Base-by-base conservation (phyloP, 2,329 filamentous ascomycete species). In the Neonectria coccinea region DNA sequence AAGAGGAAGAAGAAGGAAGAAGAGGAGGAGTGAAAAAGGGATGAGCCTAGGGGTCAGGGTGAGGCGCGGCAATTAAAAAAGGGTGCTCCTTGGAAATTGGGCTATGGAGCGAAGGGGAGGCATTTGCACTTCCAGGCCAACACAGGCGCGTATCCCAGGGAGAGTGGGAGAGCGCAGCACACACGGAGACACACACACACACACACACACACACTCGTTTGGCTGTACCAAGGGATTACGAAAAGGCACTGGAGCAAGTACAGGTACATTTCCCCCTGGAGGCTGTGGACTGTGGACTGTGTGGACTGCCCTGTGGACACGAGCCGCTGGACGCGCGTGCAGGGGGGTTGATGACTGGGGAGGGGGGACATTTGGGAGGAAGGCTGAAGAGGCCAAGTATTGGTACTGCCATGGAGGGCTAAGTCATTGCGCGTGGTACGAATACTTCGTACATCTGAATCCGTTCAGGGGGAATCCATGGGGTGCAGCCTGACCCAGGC, bases 21-120 rank as follows among this genome's bases (percentile, higher is more conserved):
- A 45, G 59, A 47, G 53, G 22, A 45, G 47, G 66, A 51, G 48
- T 56, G 62, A 66, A 70, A 71, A 72, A 72, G 65, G 62, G 67
- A 64, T 58, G 47, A 51, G 45, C 51, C 20, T 42, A 39, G 62
- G 48, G 57, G 58, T 61, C 64, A 65, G 63, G 69, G 69, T 71
- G 63, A 72, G 69, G 70, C 69, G 74, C 73, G 74, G 74, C 75
- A 76, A 76, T 76, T 73, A 76, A 72, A 75, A 72, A 71, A 69
- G 57, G 58, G 36, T 67, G 68, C 74, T 68, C 52, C 51, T 65
- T 62, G 72, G 72, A 76, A 76, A 76, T 75, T 75, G 65, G 69
- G 64, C 61, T 59, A 71, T 67, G 48, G 56, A 61, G 65, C 66
- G 67, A 66, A 69, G 48, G 66, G 52, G 59, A 57, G 44, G 27